Base-by-base conservation (phyloP, 768 basidiomycete species). In the Russula earlei region DNA sequence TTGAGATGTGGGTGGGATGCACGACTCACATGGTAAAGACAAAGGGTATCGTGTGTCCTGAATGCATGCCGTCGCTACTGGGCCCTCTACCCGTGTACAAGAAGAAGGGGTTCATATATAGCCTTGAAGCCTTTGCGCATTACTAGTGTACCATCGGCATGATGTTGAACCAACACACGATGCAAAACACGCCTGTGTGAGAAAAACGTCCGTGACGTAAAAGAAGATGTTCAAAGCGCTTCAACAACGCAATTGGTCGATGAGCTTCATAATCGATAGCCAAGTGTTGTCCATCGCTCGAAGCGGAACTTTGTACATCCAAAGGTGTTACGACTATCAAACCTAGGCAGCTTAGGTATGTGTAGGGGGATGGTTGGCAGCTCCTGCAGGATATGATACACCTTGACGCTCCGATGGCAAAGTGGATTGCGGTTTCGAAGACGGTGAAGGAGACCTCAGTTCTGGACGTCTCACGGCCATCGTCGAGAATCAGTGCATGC, bases 11-110 rank as follows among this genome's bases (percentile, higher is more conserved):
- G 7, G 20, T 10, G 10, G n/a, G 29, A 46, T 5, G 41, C 43
- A 44, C 29, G 6, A 72, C 85, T 61, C 64, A 95, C 92, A 95
- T 94, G 58, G 96, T 97, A 69, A 99, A 96, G 48, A 87, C 79
- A 70, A 99, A 98, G 0, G 95, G 96, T 49, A 97, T 84, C 86
- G 93, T 87, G 68, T 99, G 96, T 17, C 96, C 96, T 48, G 98
- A 74, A 74, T 99, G 96, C 86, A 98, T 87, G 66, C 91, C 94
- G 67, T 91, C 91, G 65, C 91, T 95, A 61, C 89, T 91, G 19
- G 96, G 96, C 11, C 96, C 96, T 55, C 96, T 82, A 31, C 96
- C 96, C 1, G 96, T 99, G 71, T 99, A 99, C 60, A 99, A 73
- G 75, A 89, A 99, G 74, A 97, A 98, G 2, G 94, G 96, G 87